Evolutionary conservation across 2,329 filamentous ascomycete species (phyloP).

Genomic region (Aschersonia sp.): DNA sequence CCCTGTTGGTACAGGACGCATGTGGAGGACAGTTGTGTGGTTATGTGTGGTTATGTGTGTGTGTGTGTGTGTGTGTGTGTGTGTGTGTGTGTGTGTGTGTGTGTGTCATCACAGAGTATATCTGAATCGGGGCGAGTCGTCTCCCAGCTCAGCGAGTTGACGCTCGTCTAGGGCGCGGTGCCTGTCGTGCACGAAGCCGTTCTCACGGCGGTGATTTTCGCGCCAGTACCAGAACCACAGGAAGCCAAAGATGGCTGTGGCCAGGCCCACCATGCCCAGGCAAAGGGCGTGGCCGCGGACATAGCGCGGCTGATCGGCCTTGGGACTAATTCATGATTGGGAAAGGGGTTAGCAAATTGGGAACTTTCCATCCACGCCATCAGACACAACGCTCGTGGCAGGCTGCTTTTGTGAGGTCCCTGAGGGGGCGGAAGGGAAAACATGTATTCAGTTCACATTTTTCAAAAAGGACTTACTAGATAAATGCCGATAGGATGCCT

Average conservation of each 20-base stretch:
- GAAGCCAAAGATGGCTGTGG: slow-evolving; percentile 34
- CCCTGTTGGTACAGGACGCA: too few species aligned
- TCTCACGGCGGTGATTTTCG: slow-evolving; percentile 30
- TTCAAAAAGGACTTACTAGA: slow-evolving; percentile 24
- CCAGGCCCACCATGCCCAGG: slow-evolving; percentile 40
- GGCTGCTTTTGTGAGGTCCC: too few species aligned
- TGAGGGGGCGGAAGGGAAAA: too few species aligned
- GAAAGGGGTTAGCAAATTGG: neutral
- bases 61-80: neutral
- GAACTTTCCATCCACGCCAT: too few species aligned
- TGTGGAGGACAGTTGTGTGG: neutral
- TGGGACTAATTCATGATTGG: slow-evolving; percentile 17
- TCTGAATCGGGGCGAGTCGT: slow-evolving; percentile 34
- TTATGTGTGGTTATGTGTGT: neutral
- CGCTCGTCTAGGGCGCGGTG: slow-evolving; percentile 27
- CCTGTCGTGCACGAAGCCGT: slow-evolving; percentile 21
- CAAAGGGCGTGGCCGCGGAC: slow-evolving; percentile 47
- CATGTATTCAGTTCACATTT: neutral
- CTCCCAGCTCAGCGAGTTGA: slow-evolving; percentile 33
- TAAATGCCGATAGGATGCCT: slow-evolving; percentile 61
- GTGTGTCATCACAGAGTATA: slow-evolving; percentile 22
- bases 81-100: neutral
- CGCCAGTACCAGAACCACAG: slow-evolving; percentile 37
- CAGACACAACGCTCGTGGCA: too few species aligned
- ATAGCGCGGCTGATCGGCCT: slow-evolving; percentile 38